phyloP scores from a whole-genome alignment of 768 basidiomycete species.

The Harrya chromipes region DNA sequence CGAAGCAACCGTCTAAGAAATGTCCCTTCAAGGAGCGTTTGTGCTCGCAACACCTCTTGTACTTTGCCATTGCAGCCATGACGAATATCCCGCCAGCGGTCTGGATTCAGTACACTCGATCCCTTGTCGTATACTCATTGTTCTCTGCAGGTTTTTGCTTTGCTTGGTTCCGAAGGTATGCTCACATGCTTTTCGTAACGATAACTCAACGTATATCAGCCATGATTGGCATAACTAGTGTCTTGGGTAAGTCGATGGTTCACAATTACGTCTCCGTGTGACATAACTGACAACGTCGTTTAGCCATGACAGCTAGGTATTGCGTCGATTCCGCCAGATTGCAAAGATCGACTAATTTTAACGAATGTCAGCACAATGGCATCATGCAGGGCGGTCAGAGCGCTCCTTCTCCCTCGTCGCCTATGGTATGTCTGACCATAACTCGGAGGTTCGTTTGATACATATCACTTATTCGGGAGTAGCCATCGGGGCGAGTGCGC shows the following conservation, averaged over 20 bases:
- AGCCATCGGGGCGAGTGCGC: background rate
- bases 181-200: too few species aligned
- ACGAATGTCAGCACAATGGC: slow-evolving; percentile 10
- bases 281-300: background rate
- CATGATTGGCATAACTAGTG: slow-evolving; percentile 1
- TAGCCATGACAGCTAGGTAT: slow-evolving; percentile 20
- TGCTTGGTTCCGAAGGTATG: background rate
- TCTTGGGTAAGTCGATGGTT: slow-evolving; percentile 6
- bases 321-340: background rate
- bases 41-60: slow-evolving; percentile 17
- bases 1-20: slow-evolving; percentile 4
- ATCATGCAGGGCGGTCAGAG: slow-evolving; percentile 16
- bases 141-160: slow-evolving; percentile 12
- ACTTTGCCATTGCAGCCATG: slow-evolving; percentile 20
- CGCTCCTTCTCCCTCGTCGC: slow-evolving; percentile 12
- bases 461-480: background rate
- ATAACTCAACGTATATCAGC: background rate
- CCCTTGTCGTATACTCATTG: background rate
- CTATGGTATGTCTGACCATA: background rate
- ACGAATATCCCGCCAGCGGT: slow-evolving; percentile 18
- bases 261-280: background rate
- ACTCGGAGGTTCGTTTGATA: background rate
- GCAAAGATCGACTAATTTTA: background rate
- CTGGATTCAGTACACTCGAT: background rate
- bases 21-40: slow-evolving; percentile 17